Base-by-base conservation (phyloP, 2,329 filamentous ascomycete genomes). In the Meredithiella fracta region DNA sequence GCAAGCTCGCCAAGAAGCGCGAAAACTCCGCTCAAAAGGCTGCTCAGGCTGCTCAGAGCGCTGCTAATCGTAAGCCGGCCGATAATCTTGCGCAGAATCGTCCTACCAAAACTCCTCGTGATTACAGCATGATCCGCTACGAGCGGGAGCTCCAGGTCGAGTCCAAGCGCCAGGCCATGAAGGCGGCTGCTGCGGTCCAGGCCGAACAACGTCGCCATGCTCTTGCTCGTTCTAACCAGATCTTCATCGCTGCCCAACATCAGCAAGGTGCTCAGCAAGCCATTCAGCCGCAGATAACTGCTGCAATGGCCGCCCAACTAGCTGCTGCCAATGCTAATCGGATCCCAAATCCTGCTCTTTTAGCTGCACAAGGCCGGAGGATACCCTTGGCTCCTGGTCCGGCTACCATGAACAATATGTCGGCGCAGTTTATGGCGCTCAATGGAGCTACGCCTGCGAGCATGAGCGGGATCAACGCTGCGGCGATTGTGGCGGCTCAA, bases 1-100 rank as follows among this genome's bases (percentile, higher is more conserved):
- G 90, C 44, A 98, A 97, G 67, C 69, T 95, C 51, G 90, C 90
- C 0, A 94, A 95, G 73, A 97, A 96, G 69, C 80, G 91, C 25
- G 92, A 98, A 69, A 85, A 85, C 9, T 77, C 80, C 25, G 72
- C 81, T 26, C 88, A 92, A 65, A 97, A 97, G 71, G 86, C 92
- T 64, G 88, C 96, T 65, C 86, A 94, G 64, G 77, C 80, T 59
- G 79, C 83, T 9, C 79, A 88, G 57, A 86, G 87, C 51, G 85
- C 85, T 31, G 80, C 87, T 67, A 37, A 52, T 17, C 82, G 92
- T 55, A 96, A 96, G 68, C 77, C 80, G 14, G 85, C 42, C 14
- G 56, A 85, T 59, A 87, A 94, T 63, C 65, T 69, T 20, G 68
- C 71, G 17, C 70, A 74, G 51, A 72, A 70, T 53, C 68, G 69